Evolutionary conservation across 352 stramenopile species (phyloP), one percentile per base, ranked within the genome.

Genomic region (Globisporangium recalcitrans): DNA sequence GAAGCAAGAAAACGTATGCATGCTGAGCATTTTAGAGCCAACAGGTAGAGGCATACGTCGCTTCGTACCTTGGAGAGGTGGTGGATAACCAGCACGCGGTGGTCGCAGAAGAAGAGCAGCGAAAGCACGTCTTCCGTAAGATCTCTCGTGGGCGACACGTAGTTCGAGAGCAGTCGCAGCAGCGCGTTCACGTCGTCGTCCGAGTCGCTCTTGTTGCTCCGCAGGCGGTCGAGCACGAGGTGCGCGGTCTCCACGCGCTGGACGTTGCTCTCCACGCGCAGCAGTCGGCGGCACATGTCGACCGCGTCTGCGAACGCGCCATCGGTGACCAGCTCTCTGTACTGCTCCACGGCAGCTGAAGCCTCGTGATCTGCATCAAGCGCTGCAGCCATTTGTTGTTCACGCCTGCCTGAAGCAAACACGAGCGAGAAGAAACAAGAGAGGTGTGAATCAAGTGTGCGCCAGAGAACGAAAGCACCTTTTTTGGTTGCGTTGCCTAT

Each of bases 81-180:
- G 67, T 95, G 77, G 36, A 95, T 89, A 16, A 95, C 66, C 26
- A 90, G 69, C 62, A 88, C 79, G 32, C 82, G 82, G 57, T 92
- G 82, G 14, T 91, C 78, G 24, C 72, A 83, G 56, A 87, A 88
- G 27, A 90, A 76, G 22, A 95, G 68, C 64, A 95, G 65, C 36
- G 82, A 73, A 11, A 93, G 59, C 24, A 85, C 64, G 32, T 91
- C 82, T 62, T 90, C 82, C 5, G 85, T 92, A n/a, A 95, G 67
- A 54, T 82, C 74, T 24, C 75, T 69, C 40, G 82, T 90, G n/a
- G 85, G 80, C 21, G 77, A 32, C 32, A 91, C 79, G 49, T 87
- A 77, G 60, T 90, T 88, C n/a, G 75, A 69, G 19, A 95, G 67
- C n/a, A 93, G 68, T 10, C 82, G 83, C 62, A 95, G 69, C 46